These are phyloP conservation scores for Chaetomium tenue DNA, from an alignment of 495 filamentous ascomycete genomes.

Conservation along the genomic window DNA sequence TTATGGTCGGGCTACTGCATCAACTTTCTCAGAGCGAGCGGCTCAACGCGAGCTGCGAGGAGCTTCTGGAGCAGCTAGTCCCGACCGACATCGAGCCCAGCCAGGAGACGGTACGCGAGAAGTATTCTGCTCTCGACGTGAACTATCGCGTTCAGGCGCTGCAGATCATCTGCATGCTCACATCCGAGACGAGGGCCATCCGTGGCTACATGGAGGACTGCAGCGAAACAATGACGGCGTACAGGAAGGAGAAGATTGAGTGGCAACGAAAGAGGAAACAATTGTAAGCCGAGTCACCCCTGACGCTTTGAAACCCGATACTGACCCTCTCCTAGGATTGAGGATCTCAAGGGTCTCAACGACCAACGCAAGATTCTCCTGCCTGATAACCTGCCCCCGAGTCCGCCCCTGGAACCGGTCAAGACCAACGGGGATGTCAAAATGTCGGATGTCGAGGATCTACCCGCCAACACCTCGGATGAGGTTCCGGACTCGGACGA, in stretches of 20 bases:
- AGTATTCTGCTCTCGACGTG: constrained; percentile 73
- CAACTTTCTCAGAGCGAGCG: constrained; percentile 76
- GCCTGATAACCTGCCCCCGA: constrained; percentile 71
- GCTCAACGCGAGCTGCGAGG: constrained; percentile 68
- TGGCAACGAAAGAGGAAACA: constrained; percentile 78
- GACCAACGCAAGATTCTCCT: constrained; percentile 84
- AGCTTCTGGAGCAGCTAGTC: constrained; percentile 73
- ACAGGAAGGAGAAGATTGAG: constrained; percentile 93
- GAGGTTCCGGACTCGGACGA: constrained; percentile 60
- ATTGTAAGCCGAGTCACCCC: constrained; percentile 59
- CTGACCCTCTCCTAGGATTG: constrained; percentile 55
- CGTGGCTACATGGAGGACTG: constrained; percentile 87
- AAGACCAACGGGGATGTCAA: constrained; percentile 59
- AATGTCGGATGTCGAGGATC: constrained; percentile 60
- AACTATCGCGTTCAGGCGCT: constrained; percentile 78
- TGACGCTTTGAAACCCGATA: not conserved
- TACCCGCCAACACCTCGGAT: constrained; percentile 49
- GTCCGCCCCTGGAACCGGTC: constrained; percentile 52
- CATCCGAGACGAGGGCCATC: constrained; percentile 79
- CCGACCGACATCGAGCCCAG: constrained; percentile 72
- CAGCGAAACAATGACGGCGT: constrained; percentile 84
- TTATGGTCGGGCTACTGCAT: constrained; percentile 81
- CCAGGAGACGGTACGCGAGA: constrained; percentile 64
- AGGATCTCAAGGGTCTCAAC: constrained; percentile 77
- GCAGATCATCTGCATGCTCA: constrained; percentile 83